A percentile compares a stretch with the other conserved stretches of the same genome.
Conservation (phyloP, 2,329 filamentous ascomycete genomes). For the Exophiala alcalophila region DNA sequence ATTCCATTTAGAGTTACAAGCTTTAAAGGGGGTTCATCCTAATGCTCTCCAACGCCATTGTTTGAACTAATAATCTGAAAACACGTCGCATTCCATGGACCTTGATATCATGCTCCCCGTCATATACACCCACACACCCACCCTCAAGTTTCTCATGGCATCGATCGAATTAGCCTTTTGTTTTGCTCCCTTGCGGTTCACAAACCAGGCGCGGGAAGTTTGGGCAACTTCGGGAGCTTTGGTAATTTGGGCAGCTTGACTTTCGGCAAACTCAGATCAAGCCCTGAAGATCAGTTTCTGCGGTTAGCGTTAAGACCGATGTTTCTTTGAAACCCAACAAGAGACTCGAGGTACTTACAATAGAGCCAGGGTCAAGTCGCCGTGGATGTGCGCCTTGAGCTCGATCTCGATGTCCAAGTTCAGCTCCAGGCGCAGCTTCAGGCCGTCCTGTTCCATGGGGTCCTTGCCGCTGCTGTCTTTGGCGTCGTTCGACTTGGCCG, state of each 20-base stretch:
- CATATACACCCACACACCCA: conserved; percentile 3
- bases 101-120: conserved; percentile 1
- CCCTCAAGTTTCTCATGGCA: neutral
- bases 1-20: conserved; percentile 19
- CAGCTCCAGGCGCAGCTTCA: conserved; percentile 70
- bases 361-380: conserved; percentile 75
- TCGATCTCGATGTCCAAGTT: conserved; percentile 82
- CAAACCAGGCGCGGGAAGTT: conserved; percentile 13
- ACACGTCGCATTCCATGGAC: neutral
- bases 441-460: conserved; percentile 43
- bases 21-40: neutral
- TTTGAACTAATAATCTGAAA: conserved; percentile 3
- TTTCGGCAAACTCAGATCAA: conserved; percentile 26
- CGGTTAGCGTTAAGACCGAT: conserved; percentile 24
- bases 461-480: conserved; percentile 43
- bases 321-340: neutral
- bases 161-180: neutral
- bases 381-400: conserved; percentile 80
- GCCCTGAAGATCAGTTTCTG: conserved; percentile 28
- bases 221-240: conserved; percentile 16
- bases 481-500: conserved; percentile 41
- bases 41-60: conserved; percentile 11
- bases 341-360: conserved; percentile 56
- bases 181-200: conserved; percentile 5
- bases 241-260: conserved; percentile 24